Base-by-base conservation (phyloP, 768 basidiomycete genomes). In the Coprinopsis marcescibilis region DNA sequence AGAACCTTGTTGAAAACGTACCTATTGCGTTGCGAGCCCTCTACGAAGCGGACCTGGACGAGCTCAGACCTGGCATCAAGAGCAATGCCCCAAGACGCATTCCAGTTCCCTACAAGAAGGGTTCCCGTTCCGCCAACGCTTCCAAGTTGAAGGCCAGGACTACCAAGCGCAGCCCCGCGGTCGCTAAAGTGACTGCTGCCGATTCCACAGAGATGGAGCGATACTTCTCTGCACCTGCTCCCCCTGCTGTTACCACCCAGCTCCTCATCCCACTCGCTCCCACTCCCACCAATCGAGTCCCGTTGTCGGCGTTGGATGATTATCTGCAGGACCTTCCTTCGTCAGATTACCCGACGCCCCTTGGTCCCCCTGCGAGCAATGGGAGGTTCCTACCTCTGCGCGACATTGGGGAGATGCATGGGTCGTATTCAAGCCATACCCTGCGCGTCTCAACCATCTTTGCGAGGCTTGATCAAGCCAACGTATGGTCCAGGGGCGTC, bases 201-300 rank as follows among this genome's bases (percentile, higher is more conserved):
- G n/a, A 50, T 23, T 52, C 57, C 44, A 56, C 56, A 7, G 71
- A 69, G 55, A 57, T 85, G 23, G 78, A 86, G 32, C 68, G 73
- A 49, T 90, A 87, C 64, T 89, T 90, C 62, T 60, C 73, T 20
- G 52, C 63, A 12, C 58, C 63, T 15, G 37, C 56, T 41, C 52
- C 60, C 27, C 46, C 72, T 23, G 50, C 55, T 3, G 77, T 83
- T 3, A 81, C 76, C 10, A 87, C 88, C 7, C 72, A 71, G 53
- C 78, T 91, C 41, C 74, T 86, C 40, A 74, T 91, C 24, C 87
- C 89, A 43, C 76, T 91, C 49, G 83, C 82, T 0, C 87, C 89
- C 1, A 84, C 83, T 2, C 83, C 87, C 6, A 78, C 80, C 0
- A 60, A 72, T 3, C 80, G 81, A n/a, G 60, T 78, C 8, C 87